Evolutionary conservation across 2,329 filamentous ascomycete genomes (phyloP).

Genomic region (Trichoderma sp.): DNA sequence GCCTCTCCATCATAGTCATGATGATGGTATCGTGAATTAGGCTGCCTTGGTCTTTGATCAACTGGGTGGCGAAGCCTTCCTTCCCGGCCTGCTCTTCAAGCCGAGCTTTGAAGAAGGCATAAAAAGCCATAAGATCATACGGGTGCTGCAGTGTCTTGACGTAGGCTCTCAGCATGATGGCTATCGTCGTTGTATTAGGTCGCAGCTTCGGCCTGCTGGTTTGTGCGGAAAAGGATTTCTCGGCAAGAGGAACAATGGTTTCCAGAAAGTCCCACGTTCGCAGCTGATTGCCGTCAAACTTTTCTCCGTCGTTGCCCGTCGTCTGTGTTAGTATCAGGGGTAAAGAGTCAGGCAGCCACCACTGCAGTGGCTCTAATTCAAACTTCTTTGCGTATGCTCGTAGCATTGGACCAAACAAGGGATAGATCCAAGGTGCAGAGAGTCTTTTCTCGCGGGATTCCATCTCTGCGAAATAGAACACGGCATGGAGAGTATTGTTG

Average conservation of each 20-base stretch:
- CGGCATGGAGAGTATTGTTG: constrained; percentile 45
- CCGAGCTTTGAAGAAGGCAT: constrained; percentile 44
- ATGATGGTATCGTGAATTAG: constrained; percentile 51
- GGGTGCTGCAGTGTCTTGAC: constrained; percentile 39
- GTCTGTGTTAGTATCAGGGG: constrained; percentile 31
- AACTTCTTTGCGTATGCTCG: constrained; percentile 49
- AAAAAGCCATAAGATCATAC: constrained; percentile 44
- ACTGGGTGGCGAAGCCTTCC: constrained; percentile 34
- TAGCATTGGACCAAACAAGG: constrained; percentile 47
- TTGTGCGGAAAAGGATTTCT: constrained; percentile 30
- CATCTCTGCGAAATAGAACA: constrained; percentile 43
- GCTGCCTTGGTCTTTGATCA: constrained; percentile 42
- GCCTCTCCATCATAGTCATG: constrained; percentile 44
- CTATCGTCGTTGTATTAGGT: constrained; percentile 40
- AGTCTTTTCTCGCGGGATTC: constrained; percentile 36
- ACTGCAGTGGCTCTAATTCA: constrained; percentile 43
- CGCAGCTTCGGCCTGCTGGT: constrained; percentile 27
- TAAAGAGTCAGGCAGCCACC: constrained; percentile 36
- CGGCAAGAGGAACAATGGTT: constrained; percentile 34
- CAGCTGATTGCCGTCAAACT: constrained; percentile 23
- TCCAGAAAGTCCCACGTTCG: constrained; percentile 31
- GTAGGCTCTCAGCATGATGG: constrained; percentile 48
- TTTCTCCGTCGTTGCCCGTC: constrained; percentile 24
- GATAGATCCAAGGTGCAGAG: constrained; percentile 33
- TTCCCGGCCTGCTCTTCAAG: constrained; percentile 35